Evolutionary conservation across 768 basidiomycete species (phyloP).

Genomic region (Termitomyces heimii): DNA sequence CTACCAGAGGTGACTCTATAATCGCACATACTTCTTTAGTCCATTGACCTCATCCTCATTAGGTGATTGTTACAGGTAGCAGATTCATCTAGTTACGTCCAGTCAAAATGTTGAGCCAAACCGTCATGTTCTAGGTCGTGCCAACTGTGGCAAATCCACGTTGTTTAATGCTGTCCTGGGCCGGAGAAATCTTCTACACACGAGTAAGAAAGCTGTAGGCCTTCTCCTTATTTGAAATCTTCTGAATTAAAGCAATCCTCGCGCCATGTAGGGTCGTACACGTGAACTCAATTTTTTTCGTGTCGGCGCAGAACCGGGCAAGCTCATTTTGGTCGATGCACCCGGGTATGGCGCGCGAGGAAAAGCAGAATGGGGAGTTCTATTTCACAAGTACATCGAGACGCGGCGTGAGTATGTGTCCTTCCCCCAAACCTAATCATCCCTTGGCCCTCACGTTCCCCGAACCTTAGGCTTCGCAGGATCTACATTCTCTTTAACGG

Average conservation of each 20-base stretch:
- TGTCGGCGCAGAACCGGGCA: slow-evolving; percentile 53
- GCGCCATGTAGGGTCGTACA: slow-evolving; percentile 56
- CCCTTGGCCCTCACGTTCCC: not conserved
- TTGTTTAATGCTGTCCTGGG: slow-evolving; percentile 65
- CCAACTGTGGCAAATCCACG: slow-evolving; percentile 75
- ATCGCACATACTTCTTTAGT: not conserved
- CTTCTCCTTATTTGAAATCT: not conserved
- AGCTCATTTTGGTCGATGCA: slow-evolving; percentile 68
- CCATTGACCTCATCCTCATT: not conserved
- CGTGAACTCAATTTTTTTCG: slow-evolving; percentile 66
- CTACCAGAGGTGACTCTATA: slow-evolving; percentile 35
- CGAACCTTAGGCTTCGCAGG: slow-evolving; percentile 48
- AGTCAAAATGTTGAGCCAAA: not conserved
- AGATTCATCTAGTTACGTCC: not conserved
- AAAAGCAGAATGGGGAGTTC: slow-evolving; percentile 65
- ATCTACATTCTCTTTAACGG: slow-evolving; percentile 70
- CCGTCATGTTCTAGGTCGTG: slow-evolving; percentile 48
- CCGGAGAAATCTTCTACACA: slow-evolving; percentile 47
- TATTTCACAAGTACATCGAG: slow-evolving; percentile 61
- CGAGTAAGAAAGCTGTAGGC: slow-evolving; percentile 69
- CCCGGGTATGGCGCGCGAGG: slow-evolving; percentile 79
- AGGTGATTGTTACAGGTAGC: slow-evolving; percentile 43
- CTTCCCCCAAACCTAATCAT: not conserved
- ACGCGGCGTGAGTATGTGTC: slow-evolving; percentile 53
- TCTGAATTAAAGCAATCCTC: not conserved